phyloP scores from a whole-genome alignment of 2,329 filamentous ascomycete species.

The Microdochium nivale region DNA sequence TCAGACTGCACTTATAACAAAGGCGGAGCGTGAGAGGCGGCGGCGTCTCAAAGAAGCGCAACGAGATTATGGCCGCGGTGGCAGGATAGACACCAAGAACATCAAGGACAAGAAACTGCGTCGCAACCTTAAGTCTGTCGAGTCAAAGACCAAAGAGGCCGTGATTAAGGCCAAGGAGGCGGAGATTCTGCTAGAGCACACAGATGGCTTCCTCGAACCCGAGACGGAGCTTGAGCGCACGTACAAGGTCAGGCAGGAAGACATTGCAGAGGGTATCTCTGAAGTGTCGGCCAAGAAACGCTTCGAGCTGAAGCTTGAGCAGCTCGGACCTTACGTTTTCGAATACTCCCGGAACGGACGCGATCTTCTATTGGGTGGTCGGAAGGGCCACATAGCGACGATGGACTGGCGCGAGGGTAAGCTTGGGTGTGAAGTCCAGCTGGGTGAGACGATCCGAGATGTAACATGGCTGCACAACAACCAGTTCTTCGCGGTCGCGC shows the following conservation, averaged over 20 bases:
- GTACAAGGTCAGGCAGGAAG: slow-evolving; percentile 84
- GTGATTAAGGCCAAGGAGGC: slow-evolving; percentile 83
- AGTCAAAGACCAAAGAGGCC: slow-evolving; percentile 75
- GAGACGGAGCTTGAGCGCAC: slow-evolving; percentile 85
- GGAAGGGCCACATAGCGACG: slow-evolving; percentile 90
- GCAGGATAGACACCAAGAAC: slow-evolving; percentile 59
- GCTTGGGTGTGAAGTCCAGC: slow-evolving; percentile 81
- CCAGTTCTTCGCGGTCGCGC: slow-evolving; percentile 87
- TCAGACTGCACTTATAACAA: slow-evolving; percentile 42
- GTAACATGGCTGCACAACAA: slow-evolving; percentile 91
- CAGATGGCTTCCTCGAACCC: slow-evolving; percentile 75
- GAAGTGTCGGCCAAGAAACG: slow-evolving; percentile 85
- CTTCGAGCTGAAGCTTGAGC: slow-evolving; percentile 78
- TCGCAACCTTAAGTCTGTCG: slow-evolving; percentile 67
- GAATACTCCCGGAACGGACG: slow-evolving; percentile 89
- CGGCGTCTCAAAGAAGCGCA: slow-evolving; percentile 55
- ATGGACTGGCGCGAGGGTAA: slow-evolving; percentile 96
- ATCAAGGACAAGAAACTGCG: slow-evolving; percentile 88
- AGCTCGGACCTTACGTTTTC: slow-evolving; percentile 76
- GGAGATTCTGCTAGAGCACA: slow-evolving; percentile 86
- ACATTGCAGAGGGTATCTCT: slow-evolving; percentile 66
- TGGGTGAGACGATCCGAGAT: slow-evolving; percentile 85
- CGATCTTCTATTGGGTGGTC: slow-evolving; percentile 74
- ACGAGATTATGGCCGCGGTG: slow-evolving; percentile 76
- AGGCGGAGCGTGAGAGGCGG: slow-evolving; percentile 39